Evolutionary conservation across 352 stramenopile genomes (phyloP).

Genomic region (Phytophthora pini): DNA sequence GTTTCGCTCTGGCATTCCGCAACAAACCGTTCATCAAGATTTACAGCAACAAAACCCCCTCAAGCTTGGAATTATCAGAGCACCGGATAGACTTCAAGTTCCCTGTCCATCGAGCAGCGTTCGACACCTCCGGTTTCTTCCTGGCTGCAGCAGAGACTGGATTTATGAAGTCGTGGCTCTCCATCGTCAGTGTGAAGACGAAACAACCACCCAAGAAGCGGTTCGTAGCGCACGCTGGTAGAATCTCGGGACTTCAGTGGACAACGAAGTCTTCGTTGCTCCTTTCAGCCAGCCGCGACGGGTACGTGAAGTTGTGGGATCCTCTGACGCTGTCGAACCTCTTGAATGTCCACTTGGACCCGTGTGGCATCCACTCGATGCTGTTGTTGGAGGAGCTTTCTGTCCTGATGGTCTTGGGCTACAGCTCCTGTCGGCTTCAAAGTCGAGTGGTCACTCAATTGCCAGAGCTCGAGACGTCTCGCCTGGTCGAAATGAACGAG

Average conservation of each 20-base stretch:
- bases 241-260: slow-evolving; percentile 61
- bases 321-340: slow-evolving; percentile 27
- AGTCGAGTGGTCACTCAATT: slow-evolving; percentile 45
- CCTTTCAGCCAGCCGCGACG: slow-evolving; percentile 56
- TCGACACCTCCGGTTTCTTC: slow-evolving; percentile 47
- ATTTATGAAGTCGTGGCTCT: slow-evolving; percentile 65
- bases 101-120: slow-evolving; percentile 43
- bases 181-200: slow-evolving; percentile 44
- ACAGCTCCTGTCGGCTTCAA: slow-evolving; percentile 53
- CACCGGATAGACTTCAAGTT: slow-evolving; percentile 43
- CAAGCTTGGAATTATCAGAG: background rate
- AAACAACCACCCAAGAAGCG: slow-evolving; percentile 30
- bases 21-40: slow-evolving; percentile 38
- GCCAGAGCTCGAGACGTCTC: slow-evolving; percentile 48
- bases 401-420: slow-evolving; percentile 42
- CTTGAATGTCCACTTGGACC: slow-evolving; percentile 52
- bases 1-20: slow-evolving; percentile 37
- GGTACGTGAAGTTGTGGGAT: slow-evolving; percentile 78
- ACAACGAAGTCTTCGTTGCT: slow-evolving; percentile 49
- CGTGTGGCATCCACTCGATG: slow-evolving; percentile 50
- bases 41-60: slow-evolving; percentile 8
- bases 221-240: slow-evolving; percentile 64
- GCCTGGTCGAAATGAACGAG: slow-evolving; percentile 36
- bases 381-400: slow-evolving; percentile 33
- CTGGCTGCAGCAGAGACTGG: slow-evolving; percentile 51